Conservation (phyloP, 2,329 filamentous ascomycete genomes). For the Emmonsiellopsis sp. region DNA sequence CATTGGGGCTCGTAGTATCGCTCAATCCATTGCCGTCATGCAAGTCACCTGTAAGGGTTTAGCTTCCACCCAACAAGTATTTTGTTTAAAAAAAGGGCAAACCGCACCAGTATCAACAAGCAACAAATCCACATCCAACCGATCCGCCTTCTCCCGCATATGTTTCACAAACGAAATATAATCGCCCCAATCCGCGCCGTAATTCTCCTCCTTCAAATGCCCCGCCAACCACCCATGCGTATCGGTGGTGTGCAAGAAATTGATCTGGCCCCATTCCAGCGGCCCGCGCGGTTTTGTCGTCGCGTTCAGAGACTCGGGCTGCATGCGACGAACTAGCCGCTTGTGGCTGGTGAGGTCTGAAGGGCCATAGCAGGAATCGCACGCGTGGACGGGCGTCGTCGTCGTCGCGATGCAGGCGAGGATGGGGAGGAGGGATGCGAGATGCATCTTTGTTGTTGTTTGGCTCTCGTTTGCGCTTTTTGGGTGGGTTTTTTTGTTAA, state of each 20-base stretch:
- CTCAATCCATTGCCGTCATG: conserved; percentile 57
- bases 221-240: conserved; percentile 55
- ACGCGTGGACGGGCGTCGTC: conserved; percentile 6
- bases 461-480: no score
- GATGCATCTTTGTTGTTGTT: not conserved
- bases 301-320: conserved; percentile 15
- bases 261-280: conserved; percentile 50
- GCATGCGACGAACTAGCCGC: conserved; percentile 15
- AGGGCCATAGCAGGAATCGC: conserved; percentile 15
- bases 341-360: conserved; percentile 10
- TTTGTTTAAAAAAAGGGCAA: not conserved
- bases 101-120: conserved; percentile 49
- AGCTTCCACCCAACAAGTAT: conserved; percentile 13
- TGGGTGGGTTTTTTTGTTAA: no score
- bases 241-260: conserved; percentile 54
- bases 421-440: not conserved
- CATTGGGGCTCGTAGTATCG: conserved; percentile 52
- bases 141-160: conserved; percentile 51
- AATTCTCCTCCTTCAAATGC: conserved; percentile 54
- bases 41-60: conserved; percentile 41
- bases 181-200: conserved; percentile 59
- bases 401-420: conserved; percentile 1
- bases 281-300: conserved; percentile 13
- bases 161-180: conserved; percentile 52
- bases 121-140: conserved; percentile 51